These are phyloP conservation scores for Hyaloperonospora arabidopsidis DNA, from an alignment of 352 stramenopile species.

Conservation along the genomic window DNA sequence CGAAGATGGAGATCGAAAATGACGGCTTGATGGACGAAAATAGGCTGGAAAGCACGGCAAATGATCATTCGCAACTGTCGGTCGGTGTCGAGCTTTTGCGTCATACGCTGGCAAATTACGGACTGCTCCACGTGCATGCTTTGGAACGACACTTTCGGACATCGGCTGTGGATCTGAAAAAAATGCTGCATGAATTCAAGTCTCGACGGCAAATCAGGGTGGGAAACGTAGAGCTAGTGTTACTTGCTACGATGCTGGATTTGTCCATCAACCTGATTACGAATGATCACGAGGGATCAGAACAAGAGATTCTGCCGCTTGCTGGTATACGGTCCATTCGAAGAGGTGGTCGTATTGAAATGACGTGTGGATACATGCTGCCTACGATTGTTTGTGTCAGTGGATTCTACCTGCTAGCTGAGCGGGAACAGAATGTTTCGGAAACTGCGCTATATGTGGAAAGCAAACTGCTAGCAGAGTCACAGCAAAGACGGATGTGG, in stretches of 20 bases:
- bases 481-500: slow-evolving; percentile 42
- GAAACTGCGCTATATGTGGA: slow-evolving; percentile 5
- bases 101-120: slow-evolving; percentile 61
- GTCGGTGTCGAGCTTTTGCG: slow-evolving; percentile 46
- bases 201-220: slow-evolving; percentile 44
- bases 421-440: slow-evolving; percentile 12
- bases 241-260: slow-evolving; percentile 72
- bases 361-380: slow-evolving; percentile 69
- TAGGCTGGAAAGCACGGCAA: neutral
- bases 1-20: slow-evolving; percentile 12
- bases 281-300: slow-evolving; percentile 68
- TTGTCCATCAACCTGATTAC: slow-evolving; percentile 65
- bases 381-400: slow-evolving; percentile 62
- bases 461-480: slow-evolving; percentile 10
- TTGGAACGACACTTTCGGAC: slow-evolving; percentile 51
- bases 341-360: slow-evolving; percentile 35
- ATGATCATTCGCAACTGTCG: slow-evolving; percentile 26
- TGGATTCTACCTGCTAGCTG: slow-evolving; percentile 58
- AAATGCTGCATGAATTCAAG: slow-evolving; percentile 73
- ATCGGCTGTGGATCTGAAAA: slow-evolving; percentile 61
- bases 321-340: slow-evolving; percentile 42
- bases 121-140: slow-evolving; percentile 50
- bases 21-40: neutral
- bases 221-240: slow-evolving; percentile 54
- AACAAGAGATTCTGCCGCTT: slow-evolving; percentile 57